These are phyloP conservation scores for Triticum monococcum DNA, from an alignment of 176 grass and related monocot species.

Conservation along the genomic window DNA sequence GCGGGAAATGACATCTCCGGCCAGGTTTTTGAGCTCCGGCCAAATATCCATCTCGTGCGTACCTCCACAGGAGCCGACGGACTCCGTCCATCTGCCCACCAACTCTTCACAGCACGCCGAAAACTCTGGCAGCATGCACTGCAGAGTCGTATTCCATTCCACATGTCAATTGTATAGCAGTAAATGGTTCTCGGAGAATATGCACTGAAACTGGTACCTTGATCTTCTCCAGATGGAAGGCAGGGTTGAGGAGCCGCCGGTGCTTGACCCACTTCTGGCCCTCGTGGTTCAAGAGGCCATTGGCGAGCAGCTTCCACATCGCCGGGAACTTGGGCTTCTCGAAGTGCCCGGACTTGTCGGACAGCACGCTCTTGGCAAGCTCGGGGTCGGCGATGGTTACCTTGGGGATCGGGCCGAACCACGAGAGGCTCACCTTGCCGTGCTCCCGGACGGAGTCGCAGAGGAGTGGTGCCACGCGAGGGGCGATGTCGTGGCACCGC, in stretches of 20 bases:
- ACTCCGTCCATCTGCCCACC: neutral
- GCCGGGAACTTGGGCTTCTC: neutral
- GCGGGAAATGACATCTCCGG: neutral
- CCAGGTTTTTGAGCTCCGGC: neutral
- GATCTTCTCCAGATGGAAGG: neutral
- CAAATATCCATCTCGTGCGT: neutral
- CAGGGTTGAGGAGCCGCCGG: neutral
- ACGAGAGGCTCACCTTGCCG: neutral
- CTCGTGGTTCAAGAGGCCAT: neutral
- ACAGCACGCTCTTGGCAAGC: neutral
- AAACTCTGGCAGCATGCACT: neutral
- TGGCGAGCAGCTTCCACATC: neutral
- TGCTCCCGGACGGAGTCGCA: neutral
- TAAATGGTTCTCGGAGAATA: neutral
- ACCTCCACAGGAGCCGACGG: neutral
- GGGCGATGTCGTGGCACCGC: neutral
- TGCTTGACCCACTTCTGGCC: neutral
- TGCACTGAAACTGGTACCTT: neutral
- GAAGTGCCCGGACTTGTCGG: neutral
- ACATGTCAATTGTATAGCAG: neutral
- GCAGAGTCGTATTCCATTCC: neutral
- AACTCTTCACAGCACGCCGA: neutral
- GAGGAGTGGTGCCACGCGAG: neutral
- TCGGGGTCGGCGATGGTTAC: neutral
- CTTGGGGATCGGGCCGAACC: neutral